Evolutionary conservation across 441 rosid species (phyloP).

Genomic region (Dalechampia spathulata): DNA sequence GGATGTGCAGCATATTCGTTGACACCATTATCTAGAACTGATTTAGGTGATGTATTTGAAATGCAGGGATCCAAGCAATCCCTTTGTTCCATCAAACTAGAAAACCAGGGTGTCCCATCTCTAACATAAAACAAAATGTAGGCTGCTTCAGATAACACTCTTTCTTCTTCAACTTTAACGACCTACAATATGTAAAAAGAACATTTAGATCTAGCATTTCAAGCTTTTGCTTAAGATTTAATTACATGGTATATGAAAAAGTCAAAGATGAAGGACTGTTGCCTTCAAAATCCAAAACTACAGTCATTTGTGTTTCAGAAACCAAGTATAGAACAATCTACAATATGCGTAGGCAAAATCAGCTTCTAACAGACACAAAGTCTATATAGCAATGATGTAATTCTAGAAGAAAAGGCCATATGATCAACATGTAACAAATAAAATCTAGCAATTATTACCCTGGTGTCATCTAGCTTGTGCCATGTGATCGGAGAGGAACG

Average conservation of each 20-base stretch:
- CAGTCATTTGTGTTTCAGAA: too few relatives aligned
- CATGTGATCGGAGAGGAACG: conserved; percentile 60
- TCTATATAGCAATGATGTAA: neutral
- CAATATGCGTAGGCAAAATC: too few relatives aligned
- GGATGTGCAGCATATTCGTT: conserved; percentile 23
- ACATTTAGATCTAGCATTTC: neutral
- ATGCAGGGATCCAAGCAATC: conserved; percentile 16
- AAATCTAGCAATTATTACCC: conserved; percentile 33
- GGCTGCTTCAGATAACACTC: conserved; percentile 57
- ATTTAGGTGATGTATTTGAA: conserved; percentile 52
- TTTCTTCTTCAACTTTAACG: conserved; percentile 33
- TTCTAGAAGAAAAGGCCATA: conserved; percentile 2
- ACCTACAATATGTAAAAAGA: conserved; percentile 33
- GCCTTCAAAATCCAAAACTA: too few relatives aligned
- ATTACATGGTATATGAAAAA: too few relatives aligned
- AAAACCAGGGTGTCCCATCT: conserved; percentile 68
- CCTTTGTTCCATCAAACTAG: conserved; percentile 36
- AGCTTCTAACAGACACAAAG: too few relatives aligned
- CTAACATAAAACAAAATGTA: conserved; percentile 75
- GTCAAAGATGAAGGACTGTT: too few relatives aligned
- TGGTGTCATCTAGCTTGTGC: conserved; percentile 58
- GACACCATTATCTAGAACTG: conserved; percentile 49
- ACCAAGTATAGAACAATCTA: too few relatives aligned
- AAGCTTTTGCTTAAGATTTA: too few relatives aligned
- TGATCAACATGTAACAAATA: neutral